These are phyloP conservation scores for Betula pendula DNA, from an alignment of 306 rosid species.

Conservation along the genomic window DNA sequence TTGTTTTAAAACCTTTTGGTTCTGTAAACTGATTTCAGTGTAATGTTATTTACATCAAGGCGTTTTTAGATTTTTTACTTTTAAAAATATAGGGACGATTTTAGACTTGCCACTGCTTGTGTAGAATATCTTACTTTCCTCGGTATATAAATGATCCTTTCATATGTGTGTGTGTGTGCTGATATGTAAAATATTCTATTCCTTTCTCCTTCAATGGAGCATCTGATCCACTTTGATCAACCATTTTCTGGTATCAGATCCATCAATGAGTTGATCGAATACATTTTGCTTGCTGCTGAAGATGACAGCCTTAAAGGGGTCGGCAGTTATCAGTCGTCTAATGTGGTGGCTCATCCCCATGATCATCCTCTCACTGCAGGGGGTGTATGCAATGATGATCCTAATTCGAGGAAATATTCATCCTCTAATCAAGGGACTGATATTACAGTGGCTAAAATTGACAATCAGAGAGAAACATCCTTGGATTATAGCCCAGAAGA, in stretches of 20 bases:
- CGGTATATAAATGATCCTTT: not conserved
- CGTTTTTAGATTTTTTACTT: not conserved
- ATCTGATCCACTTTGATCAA: not conserved
- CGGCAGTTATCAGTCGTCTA: conserved; percentile 42
- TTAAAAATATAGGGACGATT: not conserved
- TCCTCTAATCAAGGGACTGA: conserved; percentile 43
- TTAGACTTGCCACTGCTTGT: not conserved
- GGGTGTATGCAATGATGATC: conserved; percentile 30
- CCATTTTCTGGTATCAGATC: conserved; percentile 57
- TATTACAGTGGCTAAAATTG: conserved; percentile 40
- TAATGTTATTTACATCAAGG: not conserved
- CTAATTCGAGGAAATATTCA: conserved; percentile 40
- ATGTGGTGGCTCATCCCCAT: conserved; percentile 42
- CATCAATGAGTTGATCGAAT: conserved; percentile 81
- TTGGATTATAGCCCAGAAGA: conserved; percentile 39
- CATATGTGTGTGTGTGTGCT: not conserved
- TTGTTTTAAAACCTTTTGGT: not conserved
- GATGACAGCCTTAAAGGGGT: conserved; percentile 39
- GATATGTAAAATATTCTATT: not conserved
- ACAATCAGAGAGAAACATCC: conserved; percentile 38
- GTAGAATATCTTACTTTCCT: not conserved
- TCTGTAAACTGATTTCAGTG: not conserved
- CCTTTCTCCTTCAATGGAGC: not conserved
- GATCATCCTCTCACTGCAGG: conserved; percentile 43
- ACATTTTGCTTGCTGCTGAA: conserved; percentile 57